Base-by-base conservation (phyloP, 2,329 filamentous ascomycete species). In the Pseudogymnoascus sp. region DNA sequence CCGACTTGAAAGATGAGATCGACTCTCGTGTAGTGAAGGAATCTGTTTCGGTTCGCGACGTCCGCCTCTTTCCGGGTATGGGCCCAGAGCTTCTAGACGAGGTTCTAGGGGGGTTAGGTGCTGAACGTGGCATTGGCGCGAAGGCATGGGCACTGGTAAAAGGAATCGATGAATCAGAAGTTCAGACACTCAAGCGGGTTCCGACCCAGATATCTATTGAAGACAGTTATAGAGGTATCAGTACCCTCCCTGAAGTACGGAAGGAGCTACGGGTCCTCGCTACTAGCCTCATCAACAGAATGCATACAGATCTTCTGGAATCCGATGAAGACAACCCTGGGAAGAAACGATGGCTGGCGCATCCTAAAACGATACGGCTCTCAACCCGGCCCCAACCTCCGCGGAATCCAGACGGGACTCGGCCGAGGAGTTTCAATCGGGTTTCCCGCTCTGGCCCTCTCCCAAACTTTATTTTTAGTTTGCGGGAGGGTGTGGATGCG, bases 161-260 rank as follows among this genome's bases (percentile, higher is more conserved):
- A 72, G 93, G 92, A 5, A 80, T 91, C 28, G 93, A 97, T 73
- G 77, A 85, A 61, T 80, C 82, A 0, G 86, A 90, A 64, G 91
- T 97, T 16, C 85, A 86, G 60, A 80, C 86, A 66, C 88, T 86
- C 1, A 84, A 84, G 68, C 83, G 86, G 50, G 75, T 95, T 1
- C 93, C 93, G 0, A 86, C 85, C 1, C 92, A 97, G 74, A 95
- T 97, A 72, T 94, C 91, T 73, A 94, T 97, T 66, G 93, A 97
- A 72, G 92, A 97, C 75, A 94, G 91, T 14, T 97, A 96, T 73
- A 82, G 84, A 23, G 84, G 86, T 0, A 78, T 96, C 1, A 83
- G 88, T 67, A 85, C 80, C 0, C 72, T 88, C 61, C 74, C 83
- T 0, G 81, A 86, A 64, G 84, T 95, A 31, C 76, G 78, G 44